These are phyloP conservation scores for Petunia secreta DNA, from an alignment of 257 asterid genomes.

Conservation along the genomic window DNA sequence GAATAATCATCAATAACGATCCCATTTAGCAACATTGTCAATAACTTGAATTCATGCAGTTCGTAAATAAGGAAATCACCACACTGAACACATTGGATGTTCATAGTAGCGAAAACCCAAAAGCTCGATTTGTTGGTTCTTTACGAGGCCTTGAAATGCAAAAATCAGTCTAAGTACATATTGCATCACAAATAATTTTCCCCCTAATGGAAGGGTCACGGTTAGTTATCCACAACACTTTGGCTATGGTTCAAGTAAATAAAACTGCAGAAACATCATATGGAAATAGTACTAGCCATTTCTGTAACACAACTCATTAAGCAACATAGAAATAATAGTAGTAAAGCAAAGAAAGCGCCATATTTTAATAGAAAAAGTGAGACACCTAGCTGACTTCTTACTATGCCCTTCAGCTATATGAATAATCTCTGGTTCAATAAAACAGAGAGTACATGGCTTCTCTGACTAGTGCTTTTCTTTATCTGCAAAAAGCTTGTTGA, in stretches of 20 bases:
- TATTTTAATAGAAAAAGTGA: slow-evolving; percentile 9
- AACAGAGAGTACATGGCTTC: neutral
- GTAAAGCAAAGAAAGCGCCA: neutral
- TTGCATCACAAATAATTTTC: neutral
- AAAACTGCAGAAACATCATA: neutral
- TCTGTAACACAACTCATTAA: neutral
- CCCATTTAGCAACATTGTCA: slow-evolving; percentile 14
- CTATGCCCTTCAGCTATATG: neutral
- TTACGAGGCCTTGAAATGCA: neutral
- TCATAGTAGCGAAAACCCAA: neutral
- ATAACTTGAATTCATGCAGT: slow-evolving; percentile 10
- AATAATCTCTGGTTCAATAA: neutral
- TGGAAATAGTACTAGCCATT: neutral
- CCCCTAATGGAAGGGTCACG: neutral
- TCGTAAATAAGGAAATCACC: slow-evolving; percentile 1
- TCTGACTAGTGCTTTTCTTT: neutral
- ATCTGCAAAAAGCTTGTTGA: neutral
- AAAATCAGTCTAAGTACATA: neutral
- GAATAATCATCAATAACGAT: neutral
- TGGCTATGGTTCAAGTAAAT: slow-evolving; percentile 9
- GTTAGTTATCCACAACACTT: neutral
- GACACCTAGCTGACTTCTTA: neutral
- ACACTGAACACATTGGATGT: slow-evolving; percentile 10
- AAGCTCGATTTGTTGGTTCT: neutral
- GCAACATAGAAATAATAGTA: neutral